Evolutionary conservation across 2,329 filamentous ascomycete genomes (phyloP), one percentile per base, ranked within the genome.

Genomic region (Fonsecaea multimorphosa): DNA sequence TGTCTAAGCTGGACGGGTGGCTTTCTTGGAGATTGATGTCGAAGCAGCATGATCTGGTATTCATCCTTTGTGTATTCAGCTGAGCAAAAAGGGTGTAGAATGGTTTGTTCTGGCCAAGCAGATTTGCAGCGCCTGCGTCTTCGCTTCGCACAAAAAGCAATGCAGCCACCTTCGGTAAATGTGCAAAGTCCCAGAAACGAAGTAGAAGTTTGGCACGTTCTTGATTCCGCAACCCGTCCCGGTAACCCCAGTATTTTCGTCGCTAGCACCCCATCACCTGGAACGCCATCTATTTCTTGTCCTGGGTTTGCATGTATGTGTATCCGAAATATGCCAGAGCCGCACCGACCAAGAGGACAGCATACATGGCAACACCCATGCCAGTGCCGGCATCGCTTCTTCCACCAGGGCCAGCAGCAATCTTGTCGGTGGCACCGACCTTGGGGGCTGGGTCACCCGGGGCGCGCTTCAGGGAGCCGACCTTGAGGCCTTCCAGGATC

Each of bases 361-460:
- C 91, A 82, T 97, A 97, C 73, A 96, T 83, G 67, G 89, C 91
- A 71, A 96, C 82, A 74, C 93, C 91, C 66, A 93, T 73, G 72
- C 89, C 86, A 60, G 85, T 79, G 56, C 77, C 78, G 57, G 78
- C 77, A 64, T 72, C 71, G n/a, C 79, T 80, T 73, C 81, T 79
- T 69, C 61, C 69, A 57, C 65, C 73, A 66, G 61, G 75, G 64
- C 69, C 72, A 58, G 76, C 68, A n/a, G 73, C 65, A 62, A 85
- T 74, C 67, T 86, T 76, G 71, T 84, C 77, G 72, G 84, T 76
- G 71, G 79, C 73, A 70, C 84, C 79, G 71, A 84, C 77, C 80
- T 89, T 91, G 76, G 91, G 91, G 72, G 82, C 82, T 71, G 92
- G 91, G 83, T 97, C 92, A 75, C 91, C 91, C 73, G 96, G 92